These are phyloP conservation scores for Tothia fuscella DNA, from an alignment of 2,329 filamentous ascomycete genomes.

Conservation along the genomic window DNA sequence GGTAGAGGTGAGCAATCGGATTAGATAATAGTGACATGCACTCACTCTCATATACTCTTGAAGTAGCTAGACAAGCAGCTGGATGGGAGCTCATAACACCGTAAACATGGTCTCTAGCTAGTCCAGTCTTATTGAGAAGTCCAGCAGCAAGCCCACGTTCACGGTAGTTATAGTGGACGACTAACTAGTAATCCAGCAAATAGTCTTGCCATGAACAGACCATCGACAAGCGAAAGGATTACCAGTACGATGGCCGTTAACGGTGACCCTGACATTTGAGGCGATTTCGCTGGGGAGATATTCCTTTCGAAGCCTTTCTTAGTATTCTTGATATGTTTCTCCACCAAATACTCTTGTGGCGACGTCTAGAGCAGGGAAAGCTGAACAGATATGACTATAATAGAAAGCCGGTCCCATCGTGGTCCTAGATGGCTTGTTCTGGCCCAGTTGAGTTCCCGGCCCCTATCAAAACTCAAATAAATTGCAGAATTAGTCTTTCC, in stretches of 20 bases:
- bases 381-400: too few species aligned
- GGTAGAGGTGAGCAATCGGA: constrained; percentile 11
- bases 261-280: constrained; percentile 23
- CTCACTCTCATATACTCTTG: constrained; percentile 22
- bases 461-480: too few species aligned
- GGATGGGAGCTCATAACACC: constrained; percentile 31
- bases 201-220: constrained; percentile 18
- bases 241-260: constrained; percentile 23
- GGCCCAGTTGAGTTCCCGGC: too few species aligned
- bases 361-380: too few species aligned
- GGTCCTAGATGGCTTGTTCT: too few species aligned
- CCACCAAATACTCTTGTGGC: constrained; percentile 12
- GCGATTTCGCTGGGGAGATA: constrained; percentile 18
- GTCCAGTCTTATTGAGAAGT: constrained; percentile 22
- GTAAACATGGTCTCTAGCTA: constrained; percentile 23
- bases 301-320: constrained; percentile 15
- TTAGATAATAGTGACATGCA: constrained; percentile 8
- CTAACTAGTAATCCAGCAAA: constrained; percentile 34
- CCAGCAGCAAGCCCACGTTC: constrained; percentile 24
- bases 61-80: constrained; percentile 23
- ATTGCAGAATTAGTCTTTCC: too few species aligned
- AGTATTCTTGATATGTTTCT: constrained; percentile 14
- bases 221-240: constrained; percentile 28
- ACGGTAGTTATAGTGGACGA: constrained; percentile 26
- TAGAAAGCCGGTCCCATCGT: too few species aligned